phyloP scores from a whole-genome alignment of 2,329 filamentous ascomycete genomes.

The Aspergillus ochraceus region DNA sequence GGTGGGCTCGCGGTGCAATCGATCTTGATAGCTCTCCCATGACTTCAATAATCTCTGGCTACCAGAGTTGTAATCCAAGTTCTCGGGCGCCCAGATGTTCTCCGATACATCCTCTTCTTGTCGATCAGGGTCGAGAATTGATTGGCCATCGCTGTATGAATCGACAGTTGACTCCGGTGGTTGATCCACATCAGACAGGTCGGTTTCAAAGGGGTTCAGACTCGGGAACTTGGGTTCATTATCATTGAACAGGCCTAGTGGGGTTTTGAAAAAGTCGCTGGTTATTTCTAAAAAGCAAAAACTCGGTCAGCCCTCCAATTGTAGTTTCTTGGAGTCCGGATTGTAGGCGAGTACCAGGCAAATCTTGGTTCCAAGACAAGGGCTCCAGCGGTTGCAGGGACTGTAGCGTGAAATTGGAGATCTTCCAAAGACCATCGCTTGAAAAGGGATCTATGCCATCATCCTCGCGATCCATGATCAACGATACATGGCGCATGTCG shows the following conservation, averaged over 20 bases:
- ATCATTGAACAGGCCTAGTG: constrained; percentile 22
- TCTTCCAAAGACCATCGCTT: constrained; percentile 36
- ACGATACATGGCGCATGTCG: constrained; percentile 12
- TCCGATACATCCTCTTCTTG: constrained; percentile 22
- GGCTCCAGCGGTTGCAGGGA: constrained; percentile 37
- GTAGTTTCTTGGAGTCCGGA: background rate
- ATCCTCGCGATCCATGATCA: constrained; percentile 27
- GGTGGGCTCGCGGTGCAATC: constrained; percentile 29
- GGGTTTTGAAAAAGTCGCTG: constrained; percentile 24
- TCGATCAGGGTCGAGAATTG: constrained; percentile 21
- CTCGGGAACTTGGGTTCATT: constrained; percentile 30
- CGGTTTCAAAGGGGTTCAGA: constrained; percentile 33
- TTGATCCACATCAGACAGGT: constrained; percentile 21
- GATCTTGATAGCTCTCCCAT: constrained; percentile 44
- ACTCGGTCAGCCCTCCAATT: background rate
- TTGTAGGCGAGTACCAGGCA: constrained; percentile 31
- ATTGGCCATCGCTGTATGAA: constrained; percentile 20
- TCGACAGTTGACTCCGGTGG: constrained; percentile 20
- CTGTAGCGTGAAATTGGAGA: constrained; percentile 40
- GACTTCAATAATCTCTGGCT: constrained; percentile 29
- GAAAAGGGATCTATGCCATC: constrained; percentile 33
- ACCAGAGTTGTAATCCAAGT: constrained; percentile 15
- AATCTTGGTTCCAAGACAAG: constrained; percentile 34
- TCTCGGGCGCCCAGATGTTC: constrained; percentile 38
- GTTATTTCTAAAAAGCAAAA: constrained; percentile 23